Evolutionary conservation across 306 rosid genomes (phyloP).

Genomic region (apple (Malus domestica)): ASM211411v1 NC_041799.1:7621001-7621500

Average conservation of each 20-base stretch:
- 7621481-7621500: neutral
- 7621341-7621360: conserved; percentile 27
- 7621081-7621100: conserved; percentile 15
- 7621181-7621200: conserved; percentile 48
- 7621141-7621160: conserved; percentile 28
- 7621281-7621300: neutral
- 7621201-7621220: conserved; percentile 45
- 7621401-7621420: conserved; percentile 62
- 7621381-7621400: conserved; percentile 30
- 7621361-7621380: neutral
- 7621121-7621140: conserved; percentile 49
- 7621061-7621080: conserved; percentile 11
- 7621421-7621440: conserved; percentile 56
- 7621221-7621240: neutral
- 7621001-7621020: conserved; percentile 55
- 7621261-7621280: neutral
- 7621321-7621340: conserved; percentile 63
- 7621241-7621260: neutral
- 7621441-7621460: conserved; percentile 35
- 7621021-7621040: conserved; percentile 57
- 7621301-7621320: conserved; percentile 60
- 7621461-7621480: neutral
- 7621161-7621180: conserved; percentile 46
- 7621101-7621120: conserved; percentile 50
- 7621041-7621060: conserved; percentile 53